These are phyloP conservation scores for Calonectria henricotiae DNA, from an alignment of 2,329 filamentous ascomycete genomes.

Conservation along the genomic window DNA sequence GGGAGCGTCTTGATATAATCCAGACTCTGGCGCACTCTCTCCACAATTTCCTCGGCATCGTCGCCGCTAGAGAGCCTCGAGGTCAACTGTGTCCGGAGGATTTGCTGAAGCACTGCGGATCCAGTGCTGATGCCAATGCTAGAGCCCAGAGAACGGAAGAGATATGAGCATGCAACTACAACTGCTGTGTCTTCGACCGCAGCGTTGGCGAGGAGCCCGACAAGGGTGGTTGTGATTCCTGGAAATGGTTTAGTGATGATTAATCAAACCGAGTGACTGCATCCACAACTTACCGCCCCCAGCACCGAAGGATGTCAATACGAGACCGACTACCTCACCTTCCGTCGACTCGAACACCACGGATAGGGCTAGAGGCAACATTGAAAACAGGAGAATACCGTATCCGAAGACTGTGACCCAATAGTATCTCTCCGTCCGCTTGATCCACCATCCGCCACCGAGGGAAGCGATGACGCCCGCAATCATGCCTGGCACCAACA, in stretches of 20 bases:
- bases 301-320: slow-evolving; percentile 63
- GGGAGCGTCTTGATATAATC: slow-evolving; percentile 79
- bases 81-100: slow-evolving; percentile 72
- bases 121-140: slow-evolving; percentile 81
- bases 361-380: slow-evolving; percentile 71
- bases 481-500: slow-evolving; percentile 78
- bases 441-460: slow-evolving; percentile 77
- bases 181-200: slow-evolving; percentile 79
- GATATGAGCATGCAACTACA: slow-evolving; percentile 84
- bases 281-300: slow-evolving; percentile 55
- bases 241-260: slow-evolving; percentile 44
- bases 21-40: slow-evolving; percentile 79
- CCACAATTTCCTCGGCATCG: slow-evolving; percentile 77
- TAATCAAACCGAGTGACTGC: neutral
- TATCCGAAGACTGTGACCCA: slow-evolving; percentile 76
- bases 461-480: slow-evolving; percentile 77
- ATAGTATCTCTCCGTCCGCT: slow-evolving; percentile 80
- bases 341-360: slow-evolving; percentile 65
- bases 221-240: slow-evolving; percentile 80
- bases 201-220: slow-evolving; percentile 81
- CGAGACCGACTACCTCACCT: slow-evolving; percentile 72
- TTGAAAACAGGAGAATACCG: slow-evolving; percentile 67
- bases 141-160: slow-evolving; percentile 86
- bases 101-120: slow-evolving; percentile 81
- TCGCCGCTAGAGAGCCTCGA: slow-evolving; percentile 70